Evolutionary conservation across 495 filamentous ascomycete species (phyloP), one percentile per base, ranked within the genome.

Genomic region (Penicillium odoratum): DNA sequence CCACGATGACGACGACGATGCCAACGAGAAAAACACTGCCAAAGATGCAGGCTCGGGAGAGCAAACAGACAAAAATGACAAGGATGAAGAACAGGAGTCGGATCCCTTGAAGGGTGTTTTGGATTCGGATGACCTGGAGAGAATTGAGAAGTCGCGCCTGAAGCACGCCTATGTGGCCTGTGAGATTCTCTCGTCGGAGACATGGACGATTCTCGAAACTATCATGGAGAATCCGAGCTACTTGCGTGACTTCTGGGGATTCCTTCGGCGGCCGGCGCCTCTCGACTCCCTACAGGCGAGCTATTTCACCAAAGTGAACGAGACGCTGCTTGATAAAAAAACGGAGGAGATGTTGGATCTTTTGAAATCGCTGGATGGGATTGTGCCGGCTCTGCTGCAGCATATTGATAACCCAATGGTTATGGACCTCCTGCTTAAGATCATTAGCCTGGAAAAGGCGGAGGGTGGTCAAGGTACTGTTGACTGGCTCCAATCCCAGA

Each of bases 301-400:
- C 60, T 98, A 98, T 63, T 99, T 99, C 69, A 98, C 94, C 15
- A 99, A 98, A 68, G 91, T 99, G 61, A 98, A 97, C 74, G 94
- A 99, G 70, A 87, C 92, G 3, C 75, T 99, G 16, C 86, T 99
- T 53, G 95, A 97, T 71, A 95, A 92, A 73, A 98, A 98, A 81
- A 97, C 95, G 31, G 89, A 92, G 60, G 93, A 97, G 58, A 98
- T 97, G 92, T 74, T 99, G 44, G 86, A 86, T 15, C 85, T 98
- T 48, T 82, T 98, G 60, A 94, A 90, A 69, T 87, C 87, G 3
- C 64, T 97, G 48, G 86, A 93, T 31, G 85, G 86, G 38, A 88
- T 95, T 33, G 81, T 99, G 26, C 79, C 87, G 2, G 86, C 90
- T 55, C 91, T 98, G 73, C 79, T 98, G 50, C 88, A 91, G 64